phyloP scores from a whole-genome alignment of 768 basidiomycete genomes.

The Panellus pusillus region DNA sequence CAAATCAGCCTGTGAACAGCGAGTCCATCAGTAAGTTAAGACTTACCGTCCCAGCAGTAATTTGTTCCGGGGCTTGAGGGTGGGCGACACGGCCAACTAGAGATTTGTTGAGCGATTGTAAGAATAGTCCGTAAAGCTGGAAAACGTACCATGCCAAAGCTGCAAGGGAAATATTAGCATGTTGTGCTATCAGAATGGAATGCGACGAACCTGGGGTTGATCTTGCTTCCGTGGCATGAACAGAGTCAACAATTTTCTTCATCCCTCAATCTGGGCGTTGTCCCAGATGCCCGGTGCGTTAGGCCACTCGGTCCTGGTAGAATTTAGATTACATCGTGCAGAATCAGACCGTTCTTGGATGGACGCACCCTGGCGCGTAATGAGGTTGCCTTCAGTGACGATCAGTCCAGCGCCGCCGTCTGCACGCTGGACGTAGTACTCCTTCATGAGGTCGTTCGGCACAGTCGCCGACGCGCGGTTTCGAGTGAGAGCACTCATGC shows the following conservation, averaged over 20 bases:
- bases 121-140: background rate
- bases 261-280: conserved; percentile 29
- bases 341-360: no score
- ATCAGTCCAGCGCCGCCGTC: conserved; percentile 35
- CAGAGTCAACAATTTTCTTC: conserved; percentile 33
- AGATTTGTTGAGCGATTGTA: background rate
- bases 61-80: conserved; percentile 29
- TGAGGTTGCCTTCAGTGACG: no score
- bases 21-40: no score
- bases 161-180: no score
- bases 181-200: no score
- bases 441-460: conserved; percentile 35
- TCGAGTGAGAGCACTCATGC: conserved; percentile 37
- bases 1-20: background rate
- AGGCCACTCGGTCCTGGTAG: no score
- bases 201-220: conserved; percentile 29
- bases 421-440: conserved; percentile 41
- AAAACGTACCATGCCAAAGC: conserved; percentile 21
- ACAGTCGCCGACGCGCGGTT: conserved; percentile 34
- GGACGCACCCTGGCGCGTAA: no score
- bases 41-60: background rate
- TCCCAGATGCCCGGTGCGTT: conserved; percentile 34
- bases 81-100: conserved; percentile 28
- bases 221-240: conserved; percentile 37
- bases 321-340: no score